Conservation (phyloP, 179 eudicot species). For the Spergularia azorica region DNA sequence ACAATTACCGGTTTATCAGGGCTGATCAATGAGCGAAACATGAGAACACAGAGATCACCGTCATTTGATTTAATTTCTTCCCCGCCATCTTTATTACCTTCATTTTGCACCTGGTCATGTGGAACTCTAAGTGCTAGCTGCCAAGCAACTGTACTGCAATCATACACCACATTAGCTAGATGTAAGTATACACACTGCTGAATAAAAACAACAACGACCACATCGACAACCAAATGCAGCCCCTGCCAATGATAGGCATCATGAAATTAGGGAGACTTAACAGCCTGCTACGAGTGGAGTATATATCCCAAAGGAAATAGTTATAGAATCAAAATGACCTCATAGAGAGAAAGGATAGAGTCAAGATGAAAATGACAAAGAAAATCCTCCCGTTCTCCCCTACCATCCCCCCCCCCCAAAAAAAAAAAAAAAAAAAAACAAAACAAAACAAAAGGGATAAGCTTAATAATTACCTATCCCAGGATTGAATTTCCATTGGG, state of each 20-base stretch:
- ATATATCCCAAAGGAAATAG: background rate
- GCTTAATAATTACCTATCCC: conserved; percentile 69
- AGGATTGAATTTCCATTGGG: conserved; percentile 80
- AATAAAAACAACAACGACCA: background rate
- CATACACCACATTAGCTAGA: background rate
- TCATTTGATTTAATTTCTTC: conserved; percentile 41
- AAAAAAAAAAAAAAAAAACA: no score
- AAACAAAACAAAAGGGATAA: no score
- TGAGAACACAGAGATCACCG: conserved; percentile 76
- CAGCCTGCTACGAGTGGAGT: no score
- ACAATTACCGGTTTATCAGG: conserved; percentile 69
- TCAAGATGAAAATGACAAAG: conserved; percentile 7
- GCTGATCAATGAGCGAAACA: conserved; percentile 88
- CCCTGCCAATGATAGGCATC: no score
- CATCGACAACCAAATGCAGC: background rate
- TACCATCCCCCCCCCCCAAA: no score
- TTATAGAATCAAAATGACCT: background rate
- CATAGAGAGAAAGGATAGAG: no score
- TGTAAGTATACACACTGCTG: background rate
- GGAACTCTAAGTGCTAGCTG: conserved; percentile 76
- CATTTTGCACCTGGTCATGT: conserved; percentile 35
- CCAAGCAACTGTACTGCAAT: conserved; percentile 93
- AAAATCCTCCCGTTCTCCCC: no score
- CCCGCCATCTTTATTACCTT: conserved; percentile 28
- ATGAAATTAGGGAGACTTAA: background rate